Base-by-base conservation (phyloP, 2,329 filamentous ascomycete genomes). In the Fonsecaea nubica region DNA sequence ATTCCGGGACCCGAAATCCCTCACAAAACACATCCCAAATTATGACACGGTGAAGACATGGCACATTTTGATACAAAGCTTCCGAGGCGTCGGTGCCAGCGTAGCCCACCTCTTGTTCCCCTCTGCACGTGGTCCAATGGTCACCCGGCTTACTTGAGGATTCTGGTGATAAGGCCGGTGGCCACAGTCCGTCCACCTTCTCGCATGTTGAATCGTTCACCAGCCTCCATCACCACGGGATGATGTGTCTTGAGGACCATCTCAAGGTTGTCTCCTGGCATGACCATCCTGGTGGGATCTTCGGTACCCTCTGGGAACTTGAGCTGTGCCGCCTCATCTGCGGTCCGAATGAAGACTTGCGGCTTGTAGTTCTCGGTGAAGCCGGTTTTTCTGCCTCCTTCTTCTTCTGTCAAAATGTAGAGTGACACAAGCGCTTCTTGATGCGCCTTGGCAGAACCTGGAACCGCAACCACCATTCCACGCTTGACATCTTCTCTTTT, bases 191-290 rank as follows among this genome's bases (percentile, higher is more conserved):
- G 89, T 75, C 94, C 93, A 84, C 95, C 95, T 85, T 99, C 95
- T 82, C 95, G 92, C 78, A 99, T 89, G 86, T 98, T 99, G 88
- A 99, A 95, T 76, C 95, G 92, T 85, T 97, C 92, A 74, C 95
- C 94, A 70, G 87, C 83, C 84, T 99, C 95, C 71, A 97, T 82
- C 67, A 94, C 94, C 76, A 96, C 87, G 70, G 94, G 92, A 81
- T 91, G 85, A 81, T 92, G 88, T 77, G 97, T 89, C 75, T 90
- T 88, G 79, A 93, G 91, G 72, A 95, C 84, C 93, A 99, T 97
- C 86, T 99, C 95, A 73, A 97, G 89, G 82, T 99, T 99, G 87
- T 99, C 95, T 80, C 95, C 95, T 60, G 95, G 95, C 93, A 97
- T 96, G 81, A 97, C 90, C 84, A 93, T 91, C 86, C 92, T 93